Evolutionary conservation across 257 asterid genomes (phyloP).

Genomic region (Solanum clarkiae): DNA sequence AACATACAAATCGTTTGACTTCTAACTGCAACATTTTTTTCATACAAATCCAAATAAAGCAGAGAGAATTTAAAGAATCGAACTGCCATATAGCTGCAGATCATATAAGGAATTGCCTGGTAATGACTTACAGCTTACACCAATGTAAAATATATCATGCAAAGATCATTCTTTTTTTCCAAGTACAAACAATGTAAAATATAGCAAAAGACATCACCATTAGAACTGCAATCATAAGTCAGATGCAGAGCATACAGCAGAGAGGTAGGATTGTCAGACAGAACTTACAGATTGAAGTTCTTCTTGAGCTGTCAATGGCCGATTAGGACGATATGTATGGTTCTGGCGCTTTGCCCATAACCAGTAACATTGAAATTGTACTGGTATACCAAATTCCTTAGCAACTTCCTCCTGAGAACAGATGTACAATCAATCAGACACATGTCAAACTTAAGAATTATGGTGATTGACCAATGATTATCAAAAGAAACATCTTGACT

Average conservation of each 20-base stretch:
- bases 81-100: not conserved
- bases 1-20: not conserved
- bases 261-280: not conserved
- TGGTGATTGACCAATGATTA: not conserved
- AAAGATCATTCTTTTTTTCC: not conserved
- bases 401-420: conserved; percentile 70
- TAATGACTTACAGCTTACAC: not conserved
- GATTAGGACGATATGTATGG: conserved; percentile 82
- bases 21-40: not conserved
- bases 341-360: conserved; percentile 89
- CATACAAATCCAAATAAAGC: not conserved
- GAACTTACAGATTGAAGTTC: conserved; percentile 63
- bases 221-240: not conserved
- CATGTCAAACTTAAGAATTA: not conserved
- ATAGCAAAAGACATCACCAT: not conserved
- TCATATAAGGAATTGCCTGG: not conserved
- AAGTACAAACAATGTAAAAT: not conserved
- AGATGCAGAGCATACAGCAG: not conserved
- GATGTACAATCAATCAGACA: not conserved
- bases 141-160: not conserved
- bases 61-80: not conserved
- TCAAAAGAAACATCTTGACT: not conserved
- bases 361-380: conserved; percentile 78
- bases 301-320: conserved; percentile 60
- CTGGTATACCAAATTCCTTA: conserved; percentile 71